Percentiles rank a stretch among this genome's conserved stretches.
Conservation (phyloP, 1,139 yeast genomes). For the Nakaseomyces delphensis region DNA sequence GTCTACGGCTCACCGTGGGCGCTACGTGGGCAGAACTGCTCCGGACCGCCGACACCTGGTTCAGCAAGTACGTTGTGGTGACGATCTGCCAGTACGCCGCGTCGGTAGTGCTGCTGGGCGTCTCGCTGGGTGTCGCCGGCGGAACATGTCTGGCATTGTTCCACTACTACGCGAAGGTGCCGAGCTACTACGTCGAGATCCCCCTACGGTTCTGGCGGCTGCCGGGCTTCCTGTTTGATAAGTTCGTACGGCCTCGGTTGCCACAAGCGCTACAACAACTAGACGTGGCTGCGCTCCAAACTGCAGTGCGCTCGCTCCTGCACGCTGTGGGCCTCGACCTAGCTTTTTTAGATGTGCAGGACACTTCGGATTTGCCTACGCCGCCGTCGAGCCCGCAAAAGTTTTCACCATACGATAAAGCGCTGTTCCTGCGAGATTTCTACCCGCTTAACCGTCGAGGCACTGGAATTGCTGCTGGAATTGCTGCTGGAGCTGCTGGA, state of each 20-base stretch:
- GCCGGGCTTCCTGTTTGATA: neutral
- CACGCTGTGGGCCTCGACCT: too few relatives aligned
- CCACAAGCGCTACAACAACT: neutral
- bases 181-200: slow-evolving; percentile 7
- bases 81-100: slow-evolving; percentile 12
- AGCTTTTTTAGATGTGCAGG: too few relatives aligned
- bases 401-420: slow-evolving; percentile 4
- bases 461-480: neutral
- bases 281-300: too few relatives aligned
- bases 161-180: slow-evolving; percentile 5
- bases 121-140: neutral
- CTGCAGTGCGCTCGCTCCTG: too few relatives aligned
- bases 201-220: slow-evolving; percentile 5
- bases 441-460: neutral
- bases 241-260: neutral
- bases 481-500: too few relatives aligned
- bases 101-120: slow-evolving; percentile 9
- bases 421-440: slow-evolving; percentile 3
- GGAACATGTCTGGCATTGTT: slow-evolving; percentile 5
- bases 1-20: slow-evolving; percentile 8
- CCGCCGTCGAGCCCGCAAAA: slow-evolving; percentile 4
- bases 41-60: slow-evolving; percentile 8
- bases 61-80: slow-evolving; percentile 9
- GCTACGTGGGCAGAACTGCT: slow-evolving; percentile 12
- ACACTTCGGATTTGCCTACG: too few relatives aligned